Conservation (phyloP, 768 basidiomycete species). For the Lepiota brunneoincarnata region DNA sequence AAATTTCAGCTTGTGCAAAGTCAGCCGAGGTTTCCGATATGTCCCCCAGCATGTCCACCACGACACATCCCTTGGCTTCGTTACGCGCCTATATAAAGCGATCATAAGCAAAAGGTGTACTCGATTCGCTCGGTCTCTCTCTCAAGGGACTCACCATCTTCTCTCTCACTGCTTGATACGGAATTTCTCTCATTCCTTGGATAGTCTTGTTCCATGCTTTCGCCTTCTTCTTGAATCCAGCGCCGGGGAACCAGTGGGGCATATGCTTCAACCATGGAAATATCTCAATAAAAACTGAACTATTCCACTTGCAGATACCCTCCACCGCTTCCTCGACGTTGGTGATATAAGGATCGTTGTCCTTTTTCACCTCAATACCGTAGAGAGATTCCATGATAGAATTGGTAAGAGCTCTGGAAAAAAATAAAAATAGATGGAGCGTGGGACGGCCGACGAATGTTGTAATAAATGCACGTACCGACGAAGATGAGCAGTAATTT, state of each 20-base stretch:
- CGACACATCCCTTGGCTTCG: too few relatives aligned
- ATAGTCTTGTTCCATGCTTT: slow-evolving; percentile 29
- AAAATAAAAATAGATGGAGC: not conserved
- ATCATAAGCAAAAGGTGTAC: not conserved
- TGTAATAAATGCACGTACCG: not conserved
- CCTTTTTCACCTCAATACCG: slow-evolving; percentile 17
- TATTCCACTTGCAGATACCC: slow-evolving; percentile 18
- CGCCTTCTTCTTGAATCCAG: slow-evolving; percentile 41
- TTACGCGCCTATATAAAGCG: not conserved
- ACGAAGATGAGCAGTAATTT: slow-evolving; percentile 7
- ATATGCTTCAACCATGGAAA: slow-evolving; percentile 34
- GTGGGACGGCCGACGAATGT: not conserved
- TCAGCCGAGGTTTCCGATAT: too few relatives aligned
- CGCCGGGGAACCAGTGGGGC: slow-evolving; percentile 46
- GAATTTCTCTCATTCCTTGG: slow-evolving; percentile 31
- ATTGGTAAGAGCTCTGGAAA: too few relatives aligned
- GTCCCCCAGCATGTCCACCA: too few relatives aligned
- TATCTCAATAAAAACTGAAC: slow-evolving; percentile 28
- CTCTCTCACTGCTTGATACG: slow-evolving; percentile 21
- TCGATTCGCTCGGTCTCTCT: too few relatives aligned
- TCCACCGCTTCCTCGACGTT: slow-evolving; percentile 22
- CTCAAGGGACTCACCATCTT: slow-evolving; percentile 2
- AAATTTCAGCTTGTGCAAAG: too few relatives aligned
- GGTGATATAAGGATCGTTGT: slow-evolving; percentile 28
- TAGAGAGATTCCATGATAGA: not conserved